Conservation (phyloP, 2,329 filamentous ascomycete species). For the Colletotrichum echinochloae region DNA sequence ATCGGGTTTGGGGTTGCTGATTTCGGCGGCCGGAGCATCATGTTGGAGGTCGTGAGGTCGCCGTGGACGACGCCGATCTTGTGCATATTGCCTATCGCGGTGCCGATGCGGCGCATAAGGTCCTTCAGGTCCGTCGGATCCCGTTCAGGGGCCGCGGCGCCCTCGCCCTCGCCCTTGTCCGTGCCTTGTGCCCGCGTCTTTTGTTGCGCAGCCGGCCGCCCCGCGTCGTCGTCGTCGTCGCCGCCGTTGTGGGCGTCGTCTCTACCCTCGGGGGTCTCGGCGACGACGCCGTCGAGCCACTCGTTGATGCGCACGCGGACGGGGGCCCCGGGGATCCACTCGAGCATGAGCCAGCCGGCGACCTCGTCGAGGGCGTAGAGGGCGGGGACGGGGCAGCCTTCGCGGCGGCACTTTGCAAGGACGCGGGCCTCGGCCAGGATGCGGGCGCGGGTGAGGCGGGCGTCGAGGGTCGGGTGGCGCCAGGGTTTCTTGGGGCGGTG, state of each 20-base stretch:
- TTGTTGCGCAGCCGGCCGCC: constrained; percentile 37
- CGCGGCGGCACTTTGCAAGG: constrained; percentile 80
- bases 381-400: constrained; percentile 84
- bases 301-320: constrained; percentile 77
- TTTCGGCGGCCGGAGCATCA: constrained; percentile 76
- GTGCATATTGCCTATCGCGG: constrained; percentile 81
- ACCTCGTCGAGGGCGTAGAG: constrained; percentile 77
- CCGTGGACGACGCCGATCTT: constrained; percentile 90
- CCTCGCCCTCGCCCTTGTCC: neutral
- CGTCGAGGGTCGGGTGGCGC: constrained; percentile 90
- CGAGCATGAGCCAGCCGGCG: constrained; percentile 81
- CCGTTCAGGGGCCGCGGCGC: neutral
- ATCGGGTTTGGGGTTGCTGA: constrained; percentile 36
- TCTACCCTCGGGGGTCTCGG: constrained; percentile 46
- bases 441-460: constrained; percentile 85
- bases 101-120: constrained; percentile 78
- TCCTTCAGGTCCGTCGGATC: constrained; percentile 65
- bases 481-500: constrained; percentile 92
- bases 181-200: neutral
- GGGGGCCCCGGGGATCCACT: constrained; percentile 83
- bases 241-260: constrained; percentile 43
- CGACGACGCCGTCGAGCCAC: constrained; percentile 64
- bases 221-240: constrained; percentile 42
- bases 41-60: constrained; percentile 95
- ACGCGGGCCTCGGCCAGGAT: constrained; percentile 91